Conservation (phyloP, 2,329 filamentous ascomycete species). For the Neonectria punicea region DNA sequence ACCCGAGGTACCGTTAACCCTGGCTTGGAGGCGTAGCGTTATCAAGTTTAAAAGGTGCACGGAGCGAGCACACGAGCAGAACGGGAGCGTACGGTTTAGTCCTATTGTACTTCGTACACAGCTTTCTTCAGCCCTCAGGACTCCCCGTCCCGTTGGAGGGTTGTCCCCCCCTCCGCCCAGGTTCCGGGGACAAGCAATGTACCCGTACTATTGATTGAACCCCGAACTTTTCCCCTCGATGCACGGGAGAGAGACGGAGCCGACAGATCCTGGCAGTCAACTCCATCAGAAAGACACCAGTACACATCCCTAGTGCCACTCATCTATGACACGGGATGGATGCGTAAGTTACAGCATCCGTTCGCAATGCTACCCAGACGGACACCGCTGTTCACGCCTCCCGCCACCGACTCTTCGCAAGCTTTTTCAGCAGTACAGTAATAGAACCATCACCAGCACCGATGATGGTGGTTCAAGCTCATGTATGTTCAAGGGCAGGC, state of each 20-base stretch:
- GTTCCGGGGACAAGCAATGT: neutral
- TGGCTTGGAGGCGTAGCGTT: neutral
- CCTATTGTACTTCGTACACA: no score
- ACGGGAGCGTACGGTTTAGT: no score
- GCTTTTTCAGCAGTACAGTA: no score
- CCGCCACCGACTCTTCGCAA: neutral
- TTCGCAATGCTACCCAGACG: neutral
- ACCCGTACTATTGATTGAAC: neutral
- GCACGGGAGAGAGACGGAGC: neutral
- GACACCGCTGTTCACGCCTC: neutral
- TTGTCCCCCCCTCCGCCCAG: neutral
- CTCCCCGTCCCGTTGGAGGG: neutral
- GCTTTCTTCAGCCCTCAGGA: no score
- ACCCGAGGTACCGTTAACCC: no score
- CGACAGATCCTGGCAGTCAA: no score
- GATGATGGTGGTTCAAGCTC: no score
- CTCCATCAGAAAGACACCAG: no score
- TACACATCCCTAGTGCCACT: no score
- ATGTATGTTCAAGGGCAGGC: no score
- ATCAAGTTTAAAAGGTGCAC: neutral
- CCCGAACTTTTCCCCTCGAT: neutral
- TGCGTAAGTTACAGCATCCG: neutral
- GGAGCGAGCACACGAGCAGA: constrained; percentile 5
- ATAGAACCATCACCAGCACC: no score
- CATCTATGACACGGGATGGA: neutral